These are phyloP conservation scores for Drechslerella dactyloides DNA, from an alignment of 2,329 filamentous ascomycete genomes.

Conservation along the genomic window DNA sequence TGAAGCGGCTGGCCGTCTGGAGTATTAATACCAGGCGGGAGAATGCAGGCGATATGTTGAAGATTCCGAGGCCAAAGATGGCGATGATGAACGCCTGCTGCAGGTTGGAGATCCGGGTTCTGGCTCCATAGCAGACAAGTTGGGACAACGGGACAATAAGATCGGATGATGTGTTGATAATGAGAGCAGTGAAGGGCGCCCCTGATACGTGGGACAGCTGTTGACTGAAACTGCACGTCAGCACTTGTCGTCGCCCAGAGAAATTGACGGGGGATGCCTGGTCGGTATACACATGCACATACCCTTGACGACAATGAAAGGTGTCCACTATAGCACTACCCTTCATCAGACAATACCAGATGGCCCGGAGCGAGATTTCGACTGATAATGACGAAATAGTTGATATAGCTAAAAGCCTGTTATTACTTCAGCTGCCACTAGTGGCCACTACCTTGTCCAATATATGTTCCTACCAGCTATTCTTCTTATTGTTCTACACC, in stretches of 20 bases:
- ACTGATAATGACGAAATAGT: too few relatives aligned
- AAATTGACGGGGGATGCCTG: too few relatives aligned
- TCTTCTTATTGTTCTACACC: too few relatives aligned
- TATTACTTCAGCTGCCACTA: slow-evolving; percentile 6
- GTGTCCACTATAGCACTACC: too few relatives aligned
- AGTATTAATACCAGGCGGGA: slow-evolving; percentile 16
- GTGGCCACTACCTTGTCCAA: slow-evolving; percentile 18
- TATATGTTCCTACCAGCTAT: slow-evolving; percentile 8
- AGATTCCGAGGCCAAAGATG: slow-evolving; percentile 27
- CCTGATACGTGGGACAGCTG: slow-evolving; percentile 7
- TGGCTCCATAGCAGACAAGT: slow-evolving; percentile 27
- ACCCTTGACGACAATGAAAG: too few relatives aligned
- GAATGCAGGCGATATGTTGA: slow-evolving; percentile 30
- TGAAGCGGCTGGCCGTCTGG: slow-evolving; percentile 3
- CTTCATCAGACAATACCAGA: too few relatives aligned
- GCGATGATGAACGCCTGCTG: slow-evolving; percentile 23
- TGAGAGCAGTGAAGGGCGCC: slow-evolving; percentile 13
- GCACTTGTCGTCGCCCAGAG: too few relatives aligned
- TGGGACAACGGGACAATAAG: slow-evolving; percentile 18
- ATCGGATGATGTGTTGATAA: slow-evolving; percentile 25
- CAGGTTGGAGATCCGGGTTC: slow-evolving; percentile 12
- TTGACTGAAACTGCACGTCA: slow-evolving; percentile 7
- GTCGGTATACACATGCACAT: too few relatives aligned
- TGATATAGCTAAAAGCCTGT: too few relatives aligned
- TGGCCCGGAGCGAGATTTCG: too few relatives aligned